These are phyloP conservation scores for Erythrophleum ivorense DNA, from an alignment of 331 rosid species.

Conservation along the genomic window DNA sequence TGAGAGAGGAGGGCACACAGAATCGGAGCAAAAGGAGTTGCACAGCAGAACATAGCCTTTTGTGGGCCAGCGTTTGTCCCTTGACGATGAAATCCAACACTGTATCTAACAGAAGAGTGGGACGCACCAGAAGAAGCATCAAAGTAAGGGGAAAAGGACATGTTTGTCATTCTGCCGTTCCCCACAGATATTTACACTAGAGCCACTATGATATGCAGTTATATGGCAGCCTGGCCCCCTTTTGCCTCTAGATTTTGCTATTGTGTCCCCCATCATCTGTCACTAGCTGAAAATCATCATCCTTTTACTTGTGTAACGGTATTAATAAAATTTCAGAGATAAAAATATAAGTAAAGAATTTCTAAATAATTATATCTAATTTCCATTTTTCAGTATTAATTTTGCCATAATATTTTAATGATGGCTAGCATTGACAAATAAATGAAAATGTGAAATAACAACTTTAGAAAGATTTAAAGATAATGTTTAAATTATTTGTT, in stretches of 20 bases:
- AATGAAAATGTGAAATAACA: no score
- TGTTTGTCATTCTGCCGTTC: neutral
- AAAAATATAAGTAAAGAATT: no score
- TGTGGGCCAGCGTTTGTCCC: neutral
- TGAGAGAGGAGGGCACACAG: neutral
- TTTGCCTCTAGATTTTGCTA: neutral
- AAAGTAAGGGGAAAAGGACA: neutral
- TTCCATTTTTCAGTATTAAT: no score
- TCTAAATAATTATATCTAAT: no score
- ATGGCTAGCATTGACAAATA: no score
- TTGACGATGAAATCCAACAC: slow-evolving; percentile 19
- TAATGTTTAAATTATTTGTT: no score
- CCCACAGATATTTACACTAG: neutral
- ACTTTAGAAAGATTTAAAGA: no score
- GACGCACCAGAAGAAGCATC: neutral
- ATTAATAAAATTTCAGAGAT: no score
- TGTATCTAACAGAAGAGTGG: neutral
- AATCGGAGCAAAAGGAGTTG: neutral
- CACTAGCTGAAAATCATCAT: no score
- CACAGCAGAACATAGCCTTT: neutral
- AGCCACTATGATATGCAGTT: neutral
- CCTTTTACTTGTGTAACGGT: neutral
- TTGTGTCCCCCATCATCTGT: no score
- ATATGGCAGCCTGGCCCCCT: no score
- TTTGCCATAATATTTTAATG: no score